Conservation (phyloP, 2,329 filamentous ascomycete species). For the Fusarium graminum region DNA sequence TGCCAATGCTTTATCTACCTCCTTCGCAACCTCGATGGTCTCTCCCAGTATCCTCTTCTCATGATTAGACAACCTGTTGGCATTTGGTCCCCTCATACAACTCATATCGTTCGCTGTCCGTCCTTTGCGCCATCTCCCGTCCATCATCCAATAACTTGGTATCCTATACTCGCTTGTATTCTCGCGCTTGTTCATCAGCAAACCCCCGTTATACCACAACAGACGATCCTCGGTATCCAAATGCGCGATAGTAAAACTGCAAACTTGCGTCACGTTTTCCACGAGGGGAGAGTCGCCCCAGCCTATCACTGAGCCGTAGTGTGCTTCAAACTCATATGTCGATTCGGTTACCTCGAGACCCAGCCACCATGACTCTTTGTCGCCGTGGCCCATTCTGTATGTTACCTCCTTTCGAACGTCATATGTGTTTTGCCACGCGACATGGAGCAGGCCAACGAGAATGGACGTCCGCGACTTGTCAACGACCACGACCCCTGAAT, state of each 20-base stretch:
- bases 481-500: conserved; percentile 57
- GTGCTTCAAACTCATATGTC: conserved; percentile 55
- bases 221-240: conserved; percentile 53
- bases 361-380: conserved; percentile 62
- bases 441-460: conserved; percentile 56
- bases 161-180: conserved; percentile 49
- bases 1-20: conserved; percentile 19
- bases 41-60: conserved; percentile 18
- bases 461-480: conserved; percentile 55
- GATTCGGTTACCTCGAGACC: conserved; percentile 57
- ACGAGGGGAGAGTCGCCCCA: conserved; percentile 39
- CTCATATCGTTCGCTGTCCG: conserved; percentile 51
- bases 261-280: conserved; percentile 44
- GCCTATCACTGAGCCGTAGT: conserved; percentile 58
- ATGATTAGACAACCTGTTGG: conserved; percentile 2
- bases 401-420: conserved; percentile 56
- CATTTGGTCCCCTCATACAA: conserved; percentile 51
- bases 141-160: conserved; percentile 56
- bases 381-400: conserved; percentile 57
- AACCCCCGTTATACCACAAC: conserved; percentile 59
- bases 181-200: conserved; percentile 56
- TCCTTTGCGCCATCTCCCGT: conserved; percentile 55
- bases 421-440: conserved; percentile 59
- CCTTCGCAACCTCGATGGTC: conserved; percentile 26
- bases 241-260: conserved; percentile 58